Percentiles rank a stretch among this genome's conserved stretches.
These are phyloP conservation scores for Solanum tacnaense DNA, from an alignment of 257 asterid species.

Conservation along the genomic window DNA sequence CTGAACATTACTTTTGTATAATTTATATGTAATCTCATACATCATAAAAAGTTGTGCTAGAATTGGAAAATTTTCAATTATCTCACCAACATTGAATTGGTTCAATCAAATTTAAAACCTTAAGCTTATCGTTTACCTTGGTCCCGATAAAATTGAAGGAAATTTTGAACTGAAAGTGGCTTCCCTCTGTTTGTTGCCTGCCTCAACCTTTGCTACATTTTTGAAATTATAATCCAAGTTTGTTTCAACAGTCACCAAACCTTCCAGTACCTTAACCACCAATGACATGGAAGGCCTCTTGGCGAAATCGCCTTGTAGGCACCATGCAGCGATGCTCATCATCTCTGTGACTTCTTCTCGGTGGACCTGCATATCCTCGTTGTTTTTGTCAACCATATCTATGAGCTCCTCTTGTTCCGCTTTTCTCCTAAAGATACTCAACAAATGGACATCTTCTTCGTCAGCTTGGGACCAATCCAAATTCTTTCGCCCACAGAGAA, in stretches of 20 bases:
- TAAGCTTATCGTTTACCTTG: background rate
- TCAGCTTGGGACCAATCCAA: slow-evolving; percentile 6
- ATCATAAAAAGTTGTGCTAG: background rate
- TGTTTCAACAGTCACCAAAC: background rate
- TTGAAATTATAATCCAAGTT: background rate
- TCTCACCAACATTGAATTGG: background rate
- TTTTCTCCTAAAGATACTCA: background rate
- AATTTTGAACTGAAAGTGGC: background rate
- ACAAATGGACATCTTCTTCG: background rate
- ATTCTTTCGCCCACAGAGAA: slow-evolving; percentile 14
- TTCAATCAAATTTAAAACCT: background rate
- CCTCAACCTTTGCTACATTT: background rate
- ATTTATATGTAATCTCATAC: background rate
- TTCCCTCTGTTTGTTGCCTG: background rate
- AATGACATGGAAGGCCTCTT: slow-evolving; percentile 20
- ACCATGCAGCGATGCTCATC: slow-evolving; percentile 5
- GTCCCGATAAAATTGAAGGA: slow-evolving; percentile 14
- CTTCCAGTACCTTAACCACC: slow-evolving; percentile 4
- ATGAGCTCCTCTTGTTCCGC: background rate
- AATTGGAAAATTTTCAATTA: background rate
- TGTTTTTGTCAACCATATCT: background rate
- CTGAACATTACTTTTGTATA: background rate
- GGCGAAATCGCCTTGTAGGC: slow-evolving; percentile 9
- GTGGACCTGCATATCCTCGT: background rate
- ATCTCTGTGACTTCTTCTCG: background rate